phyloP scores from a whole-genome alignment of 768 basidiomycete genomes.

The Leccinum uliginosum region DNA sequence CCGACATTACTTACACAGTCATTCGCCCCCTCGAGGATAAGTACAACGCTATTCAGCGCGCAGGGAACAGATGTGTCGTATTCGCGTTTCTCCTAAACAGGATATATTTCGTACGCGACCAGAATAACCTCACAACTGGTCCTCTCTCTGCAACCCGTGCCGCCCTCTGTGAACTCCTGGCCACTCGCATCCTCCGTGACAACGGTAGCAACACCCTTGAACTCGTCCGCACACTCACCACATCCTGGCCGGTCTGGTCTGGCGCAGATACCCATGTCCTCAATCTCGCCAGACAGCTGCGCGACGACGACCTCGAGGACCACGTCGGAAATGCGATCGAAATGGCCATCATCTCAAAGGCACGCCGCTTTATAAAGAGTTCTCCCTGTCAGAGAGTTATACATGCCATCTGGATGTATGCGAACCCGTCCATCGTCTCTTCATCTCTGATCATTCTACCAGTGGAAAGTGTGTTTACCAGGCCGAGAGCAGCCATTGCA shows the following conservation, averaged over 20 bases:
- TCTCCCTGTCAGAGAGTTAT: slow-evolving; percentile 90
- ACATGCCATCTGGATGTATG: slow-evolving; percentile 73
- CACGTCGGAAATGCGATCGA: slow-evolving; percentile 90
- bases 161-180: slow-evolving; percentile 84
- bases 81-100: slow-evolving; percentile 89
- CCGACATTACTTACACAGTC: slow-evolving; percentile 89
- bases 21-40: slow-evolving; percentile 85
- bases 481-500: slow-evolving; percentile 80
- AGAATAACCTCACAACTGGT: slow-evolving; percentile 57
- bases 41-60: slow-evolving; percentile 66
- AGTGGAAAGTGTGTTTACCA: slow-evolving; percentile 92
- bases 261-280: slow-evolving; percentile 65
- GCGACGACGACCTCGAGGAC: slow-evolving; percentile 70
- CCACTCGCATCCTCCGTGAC: slow-evolving; percentile 71
- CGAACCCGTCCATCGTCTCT: slow-evolving; percentile 4
- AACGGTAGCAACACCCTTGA: slow-evolving; percentile 65
- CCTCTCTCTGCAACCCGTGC: slow-evolving; percentile 74
- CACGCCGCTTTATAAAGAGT: slow-evolving; percentile 87
- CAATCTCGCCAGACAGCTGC: slow-evolving; percentile 54
- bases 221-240: slow-evolving; percentile 67
- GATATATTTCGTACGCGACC: slow-evolving; percentile 78
- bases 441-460: slow-evolving; percentile 14
- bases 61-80: slow-evolving; percentile 77
- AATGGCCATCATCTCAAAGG: slow-evolving; percentile 82
- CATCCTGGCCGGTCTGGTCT: slow-evolving; percentile 75